Base-by-base conservation (phyloP, 1,139 yeast genomes). In the Lodderomyces jiufengensis region DNA sequence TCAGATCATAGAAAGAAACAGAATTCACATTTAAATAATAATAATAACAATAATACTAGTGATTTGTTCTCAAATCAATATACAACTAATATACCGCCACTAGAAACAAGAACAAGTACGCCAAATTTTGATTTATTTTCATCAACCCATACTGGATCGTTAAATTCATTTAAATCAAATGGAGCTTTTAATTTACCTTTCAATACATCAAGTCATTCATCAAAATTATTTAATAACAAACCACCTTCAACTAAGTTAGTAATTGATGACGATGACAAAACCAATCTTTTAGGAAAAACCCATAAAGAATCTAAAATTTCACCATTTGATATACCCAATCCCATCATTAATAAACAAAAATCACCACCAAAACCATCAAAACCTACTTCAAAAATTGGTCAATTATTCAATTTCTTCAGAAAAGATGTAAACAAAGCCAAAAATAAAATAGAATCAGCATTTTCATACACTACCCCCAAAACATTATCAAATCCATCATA, bases 301-400 rank as follows among this genome's bases (percentile, higher is more conserved):
- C 20, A 18, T 18, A 18, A 7, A 18, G 7, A 18, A 18, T 18
- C 20, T 7, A 18, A 16, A 31, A 23, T 25, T 6, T 34, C 27
- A 6, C 36, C 27, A 23, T 22, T 31, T 29, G 32, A 37, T 4
- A 18, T 18, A 18, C 20, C 20, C 7, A 18, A 18, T 5, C 20
- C 20, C 5, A 18, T 18, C 5, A 46, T 25, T 34, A 45, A 25
- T 46, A 47, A 29, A 43, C 40, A 21, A 44, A 39, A 37, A 30
- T 16, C 40, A 38, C 22, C 31, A 26, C 11, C 14, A 9, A 26
- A 18, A 24, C 25, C 11, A n/a, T 5, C 13, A 12, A 31, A 39
- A 24, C 40, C 47, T 21, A 40, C 32, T 25, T 40, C 64, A 8
- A 61, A 54, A 41, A 52, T 70, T 26, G 71, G 74, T 2, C 65